phyloP scores from a whole-genome alignment of 306 rosid genomes.

The Lotus japonicus region DNA sequence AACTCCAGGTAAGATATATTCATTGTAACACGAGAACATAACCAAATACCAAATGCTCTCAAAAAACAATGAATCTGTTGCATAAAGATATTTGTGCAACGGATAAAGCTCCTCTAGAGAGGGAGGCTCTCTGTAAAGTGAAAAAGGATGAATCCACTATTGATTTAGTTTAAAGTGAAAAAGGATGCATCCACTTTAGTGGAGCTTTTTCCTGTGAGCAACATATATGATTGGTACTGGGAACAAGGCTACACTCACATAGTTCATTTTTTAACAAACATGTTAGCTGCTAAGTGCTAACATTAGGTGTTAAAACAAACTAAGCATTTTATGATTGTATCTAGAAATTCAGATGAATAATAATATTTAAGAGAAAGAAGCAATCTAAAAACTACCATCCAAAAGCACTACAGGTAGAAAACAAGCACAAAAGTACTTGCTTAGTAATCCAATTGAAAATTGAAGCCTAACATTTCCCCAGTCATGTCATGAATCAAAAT shows the following conservation, averaged over 20 bases:
- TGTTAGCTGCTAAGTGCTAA: not conserved
- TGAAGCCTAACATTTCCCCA: not conserved
- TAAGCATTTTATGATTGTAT: not conserved
- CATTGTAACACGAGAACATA: not conserved
- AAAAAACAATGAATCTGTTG: too few species aligned
- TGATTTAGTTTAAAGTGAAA: too few species aligned
- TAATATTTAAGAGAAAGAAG: not conserved
- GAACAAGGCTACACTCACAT: not conserved
- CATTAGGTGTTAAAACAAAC: not conserved
- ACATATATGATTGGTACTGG: not conserved
- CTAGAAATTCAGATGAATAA: not conserved
- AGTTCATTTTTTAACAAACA: not conserved
- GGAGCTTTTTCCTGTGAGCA: too few species aligned
- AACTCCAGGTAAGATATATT: not conserved
- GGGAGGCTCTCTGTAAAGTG: too few species aligned
- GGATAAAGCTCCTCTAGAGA: not conserved
- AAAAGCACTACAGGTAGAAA: not conserved
- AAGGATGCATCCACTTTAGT: too few species aligned
- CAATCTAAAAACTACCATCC: not conserved
- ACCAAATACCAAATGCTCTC: not conserved
- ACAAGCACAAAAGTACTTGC: not conserved
- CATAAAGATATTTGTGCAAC: not conserved
- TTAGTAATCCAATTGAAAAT: not conserved
- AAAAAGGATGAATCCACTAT: too few species aligned
- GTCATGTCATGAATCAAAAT: constrained; percentile 1